Conservation (phyloP, 2,329 filamentous ascomycete genomes). For the Talaromyces marneffei region DNA sequence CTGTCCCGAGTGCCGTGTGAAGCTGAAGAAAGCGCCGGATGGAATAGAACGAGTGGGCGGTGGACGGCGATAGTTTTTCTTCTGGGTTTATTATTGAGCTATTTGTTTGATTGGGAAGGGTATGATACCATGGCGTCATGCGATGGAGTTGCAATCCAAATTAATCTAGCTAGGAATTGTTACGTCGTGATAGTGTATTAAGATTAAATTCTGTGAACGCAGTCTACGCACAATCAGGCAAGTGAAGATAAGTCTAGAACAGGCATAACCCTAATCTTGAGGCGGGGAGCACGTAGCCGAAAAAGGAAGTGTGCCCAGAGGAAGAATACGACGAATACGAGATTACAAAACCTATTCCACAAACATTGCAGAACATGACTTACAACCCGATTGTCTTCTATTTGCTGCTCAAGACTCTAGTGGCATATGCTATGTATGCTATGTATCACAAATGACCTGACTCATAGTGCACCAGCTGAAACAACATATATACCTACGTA, state of each 20-base stretch:
- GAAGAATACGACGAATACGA: conserved; percentile 11
- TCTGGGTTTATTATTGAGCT: neutral
- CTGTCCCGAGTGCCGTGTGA: conserved; percentile 56
- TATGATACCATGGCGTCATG: conserved; percentile 12
- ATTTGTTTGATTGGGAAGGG: conserved; percentile 9
- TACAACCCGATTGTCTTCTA: neutral
- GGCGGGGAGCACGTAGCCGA: neutral
- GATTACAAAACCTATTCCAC: neutral
- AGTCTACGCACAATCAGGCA: neutral
- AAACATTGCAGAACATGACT: too few relatives aligned
- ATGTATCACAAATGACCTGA: too few relatives aligned
- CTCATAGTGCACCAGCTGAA: neutral
- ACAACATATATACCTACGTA: neutral
- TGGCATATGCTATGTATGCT: too few relatives aligned
- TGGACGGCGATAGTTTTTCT: conserved; percentile 23
- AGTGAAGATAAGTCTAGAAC: neutral
- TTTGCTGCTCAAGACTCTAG: too few relatives aligned
- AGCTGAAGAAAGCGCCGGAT: conserved; percentile 38
- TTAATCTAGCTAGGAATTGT: neutral
- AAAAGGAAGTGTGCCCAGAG: neutral
- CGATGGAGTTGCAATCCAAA: neutral
- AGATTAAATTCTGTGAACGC: neutral
- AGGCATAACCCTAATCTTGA: neutral
- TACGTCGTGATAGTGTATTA: neutral
- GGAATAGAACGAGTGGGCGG: conserved; percentile 34